Evolutionary conservation across 257 asterid genomes (phyloP), one percentile per base, ranked within the genome.

Genomic region (Leptodermis oblonga): DNA sequence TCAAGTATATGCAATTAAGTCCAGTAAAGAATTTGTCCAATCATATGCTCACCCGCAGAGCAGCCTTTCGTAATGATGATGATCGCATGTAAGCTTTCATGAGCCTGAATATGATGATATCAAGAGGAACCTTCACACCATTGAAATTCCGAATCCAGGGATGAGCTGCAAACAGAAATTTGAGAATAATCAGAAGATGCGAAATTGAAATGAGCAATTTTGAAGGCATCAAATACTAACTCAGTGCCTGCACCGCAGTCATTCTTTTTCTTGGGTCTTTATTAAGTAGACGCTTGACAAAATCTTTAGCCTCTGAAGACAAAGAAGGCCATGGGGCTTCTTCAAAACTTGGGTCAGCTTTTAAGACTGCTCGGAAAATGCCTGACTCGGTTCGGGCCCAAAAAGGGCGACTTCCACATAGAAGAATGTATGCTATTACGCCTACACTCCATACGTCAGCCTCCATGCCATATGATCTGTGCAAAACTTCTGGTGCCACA

Each of bases 301-400:
- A 86, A 65, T 88, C 93, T 81, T 83, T 86, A 0, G 83, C 86
- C 68, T 83, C 84, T 1, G 75, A 62, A 64, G 91, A 81, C 41
- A 82, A 63, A 4, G 82, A 72, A 65, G 86, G 86, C 96, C 96
- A 86, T 52, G 90, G 93, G 22, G 68, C 78, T 58, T 80, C 88
- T n/a, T 83, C 81, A 65, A 85, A 86, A 69, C 79, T 62, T 39
- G 91, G 96, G 64, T 77, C 81, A 65, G 90, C 83, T 75, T 83
- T 86, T 45, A 83, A 58, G 65, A 88, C 88, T 30, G 82, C 86
- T 67, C 81, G 80, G 46, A 86, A 86, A 67, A 85, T 79, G 45
- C 91, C 93, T n/a, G 93, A 84, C 52, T 88, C 96, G 0, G 96
- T 81, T 33, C 85, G 82, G 31, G 89, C 90, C 90, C 93, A 86